A percentile compares a stretch with the other conserved stretches of the same genome.
Conservation (phyloP, 768 basidiomycete species). For the Boletus tomentosulus region DNA sequence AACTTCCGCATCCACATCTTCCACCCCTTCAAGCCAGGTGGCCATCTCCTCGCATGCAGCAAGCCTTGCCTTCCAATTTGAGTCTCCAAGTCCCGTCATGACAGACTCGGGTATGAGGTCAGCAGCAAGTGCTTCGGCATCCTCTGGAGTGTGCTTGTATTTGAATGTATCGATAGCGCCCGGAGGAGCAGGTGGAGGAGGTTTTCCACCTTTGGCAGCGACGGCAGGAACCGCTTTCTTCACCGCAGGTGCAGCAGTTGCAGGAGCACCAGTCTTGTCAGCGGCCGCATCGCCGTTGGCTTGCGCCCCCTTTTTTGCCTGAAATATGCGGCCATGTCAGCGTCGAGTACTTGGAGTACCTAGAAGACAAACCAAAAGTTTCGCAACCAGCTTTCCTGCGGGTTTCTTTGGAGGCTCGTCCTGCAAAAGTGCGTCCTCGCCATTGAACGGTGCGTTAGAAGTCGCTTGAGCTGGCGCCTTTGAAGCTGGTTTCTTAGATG, state of each 20-base stretch:
- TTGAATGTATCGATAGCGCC: conserved; percentile 79
- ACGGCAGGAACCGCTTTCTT: conserved; percentile 45
- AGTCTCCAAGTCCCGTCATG: conserved; percentile 71
- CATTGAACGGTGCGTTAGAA: conserved; percentile 15
- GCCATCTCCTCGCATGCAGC: conserved; percentile 85
- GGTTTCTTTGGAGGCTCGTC: conserved; percentile 41
- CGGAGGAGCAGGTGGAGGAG: conserved; percentile 44
- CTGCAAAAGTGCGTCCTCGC: conserved; percentile 18
- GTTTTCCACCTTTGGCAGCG: conserved; percentile 43
- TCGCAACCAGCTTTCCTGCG: conserved; percentile 48
- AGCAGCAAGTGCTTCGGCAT: conserved; percentile 77
- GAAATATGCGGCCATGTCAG: conserved; percentile 5
- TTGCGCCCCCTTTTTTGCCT: conserved; percentile 52
- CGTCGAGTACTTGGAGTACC: neutral
- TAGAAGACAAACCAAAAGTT: conserved; percentile 34
- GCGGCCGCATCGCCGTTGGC: conserved; percentile 26
- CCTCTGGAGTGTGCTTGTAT: conserved; percentile 87
- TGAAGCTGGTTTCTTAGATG: conserved; percentile 35
- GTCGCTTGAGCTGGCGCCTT: conserved; percentile 25
- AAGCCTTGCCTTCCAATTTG: conserved; percentile 90
- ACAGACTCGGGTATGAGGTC: conserved; percentile 69
- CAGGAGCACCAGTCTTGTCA: conserved; percentile 25
- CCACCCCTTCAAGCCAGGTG: conserved; percentile 71
- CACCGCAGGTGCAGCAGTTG: conserved; percentile 27
- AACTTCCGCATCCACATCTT: conserved; percentile 79